These are phyloP conservation scores for Sugiyamaella paludigena DNA, from an alignment of 1,139 yeast species.

Conservation along the genomic window DNA sequence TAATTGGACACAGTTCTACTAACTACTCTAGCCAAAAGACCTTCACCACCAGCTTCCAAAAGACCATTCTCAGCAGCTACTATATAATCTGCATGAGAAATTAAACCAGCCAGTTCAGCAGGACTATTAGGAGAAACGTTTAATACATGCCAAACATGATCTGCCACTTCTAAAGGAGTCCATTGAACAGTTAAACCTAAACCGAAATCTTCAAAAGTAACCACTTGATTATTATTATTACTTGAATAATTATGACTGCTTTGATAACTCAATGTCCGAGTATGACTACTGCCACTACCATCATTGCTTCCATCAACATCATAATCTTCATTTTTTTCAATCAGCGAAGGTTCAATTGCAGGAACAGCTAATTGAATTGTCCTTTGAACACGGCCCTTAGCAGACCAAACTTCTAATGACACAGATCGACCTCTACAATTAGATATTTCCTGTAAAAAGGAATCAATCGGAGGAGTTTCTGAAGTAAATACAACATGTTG, in stretches of 20 bases:
- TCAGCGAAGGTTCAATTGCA: slow-evolving; percentile 26
- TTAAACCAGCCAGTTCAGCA: slow-evolving; percentile 77
- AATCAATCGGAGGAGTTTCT: slow-evolving; percentile 30
- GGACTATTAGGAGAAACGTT: slow-evolving; percentile 77
- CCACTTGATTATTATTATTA: slow-evolving; percentile 5
- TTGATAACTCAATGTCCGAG: slow-evolving; percentile 2
- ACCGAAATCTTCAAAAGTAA: slow-evolving; percentile 24
- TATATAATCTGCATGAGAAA: slow-evolving; percentile 84
- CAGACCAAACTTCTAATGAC: slow-evolving; percentile 76
- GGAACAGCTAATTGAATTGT: slow-evolving; percentile 48
- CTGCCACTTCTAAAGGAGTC: slow-evolving; percentile 70
- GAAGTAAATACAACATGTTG: slow-evolving; percentile 13
- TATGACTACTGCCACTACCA: slow-evolving; percentile 1
- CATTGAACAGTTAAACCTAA: slow-evolving; percentile 74
- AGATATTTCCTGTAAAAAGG: slow-evolving; percentile 31
- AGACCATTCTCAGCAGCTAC: slow-evolving; percentile 86
- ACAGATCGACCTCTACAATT: slow-evolving; percentile 40
- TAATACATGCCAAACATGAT: slow-evolving; percentile 85
- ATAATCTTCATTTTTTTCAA: slow-evolving; percentile 6
- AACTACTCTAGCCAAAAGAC: slow-evolving; percentile 66
- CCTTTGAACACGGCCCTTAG: slow-evolving; percentile 77
- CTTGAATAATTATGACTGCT: slow-evolving; percentile 4
- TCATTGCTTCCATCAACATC: slow-evolving; percentile 8
- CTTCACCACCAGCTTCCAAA: slow-evolving; percentile 83
- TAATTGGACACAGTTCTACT: slow-evolving; percentile 28